Evolutionary conservation across 805 yeast species (phyloP), one percentile per base, ranked within the genome.

Genomic region (Lipomyces yamanashiensis): DNA sequence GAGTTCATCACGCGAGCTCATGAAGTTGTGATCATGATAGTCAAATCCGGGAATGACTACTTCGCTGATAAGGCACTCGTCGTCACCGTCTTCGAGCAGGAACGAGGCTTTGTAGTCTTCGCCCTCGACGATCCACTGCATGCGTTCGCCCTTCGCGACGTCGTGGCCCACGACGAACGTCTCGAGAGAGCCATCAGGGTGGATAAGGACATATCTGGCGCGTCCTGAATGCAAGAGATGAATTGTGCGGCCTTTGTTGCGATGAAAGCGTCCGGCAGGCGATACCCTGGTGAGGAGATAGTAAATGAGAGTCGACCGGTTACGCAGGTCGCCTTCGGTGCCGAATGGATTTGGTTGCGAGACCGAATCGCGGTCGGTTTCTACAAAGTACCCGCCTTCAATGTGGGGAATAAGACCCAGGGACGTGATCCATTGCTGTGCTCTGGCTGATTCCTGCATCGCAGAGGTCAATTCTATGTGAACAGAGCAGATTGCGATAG

Each of bases 91-190:
- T 5, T 23, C 37, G 33, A 43, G 33, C 39, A 63, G 59, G 69
- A 82, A 84, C 54, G 85, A 81, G 4, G 87, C 86, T 70, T 84
- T 84, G 75, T 81, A 84, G 19, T 81, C 83, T 12, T 82, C 86
- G 0, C 86, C 85, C 10, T 85, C 86, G n/a, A 84, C 87, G 6
- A 84, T 86, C 87, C 87, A 84, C 71, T 84, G 88, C 49, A 82
- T 76, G 12, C 73, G 74, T 66, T 84, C 78, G 66, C 83, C 83
- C 12, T 73, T 73, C 65, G 83, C 78, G 65, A 83, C 82, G 34
- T 59, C 65, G 15, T 57, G 68, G 0, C 87, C 88, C 34, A 84
- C 87, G 23, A 76, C 77, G 70, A 84, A 84, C 0, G 83, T 75
- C 61, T 82, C 81, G 19, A 84, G 72, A 2, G 62, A 62, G 0